Evolutionary conservation across 352 stramenopile species (phyloP).

Genomic region (Phytophthora tentaculata): DNA sequence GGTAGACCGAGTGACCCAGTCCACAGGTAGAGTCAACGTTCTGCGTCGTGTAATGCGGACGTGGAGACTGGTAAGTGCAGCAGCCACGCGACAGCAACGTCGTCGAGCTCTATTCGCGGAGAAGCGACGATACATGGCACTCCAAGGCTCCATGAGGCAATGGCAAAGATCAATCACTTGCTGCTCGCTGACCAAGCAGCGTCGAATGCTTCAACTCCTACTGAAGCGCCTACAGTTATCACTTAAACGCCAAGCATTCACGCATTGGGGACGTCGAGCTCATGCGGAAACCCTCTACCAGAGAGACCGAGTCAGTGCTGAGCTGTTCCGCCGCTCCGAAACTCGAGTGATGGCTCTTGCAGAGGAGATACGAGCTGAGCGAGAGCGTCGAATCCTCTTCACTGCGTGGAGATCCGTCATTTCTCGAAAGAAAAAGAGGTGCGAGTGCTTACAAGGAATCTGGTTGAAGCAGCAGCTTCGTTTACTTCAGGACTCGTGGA

Average conservation of each 20-base stretch:
- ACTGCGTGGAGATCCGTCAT: conserved; percentile 22
- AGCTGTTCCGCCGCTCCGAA: conserved; percentile 32
- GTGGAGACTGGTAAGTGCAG: conserved; percentile 14
- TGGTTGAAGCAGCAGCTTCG: conserved; percentile 6
- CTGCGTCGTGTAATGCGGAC: conserved; percentile 12
- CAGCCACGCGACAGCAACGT: conserved; percentile 5
- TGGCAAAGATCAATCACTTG: conserved; percentile 21
- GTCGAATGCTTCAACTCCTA: conserved; percentile 12
- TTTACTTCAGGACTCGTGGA: conserved; percentile 16
- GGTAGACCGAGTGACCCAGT: conserved; percentile 9
- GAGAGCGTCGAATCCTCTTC: conserved; percentile 19
- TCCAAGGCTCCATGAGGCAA: conserved; percentile 23
- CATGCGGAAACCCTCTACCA: conserved; percentile 18
- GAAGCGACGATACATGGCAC: conserved; percentile 25
- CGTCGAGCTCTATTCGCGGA: conserved; percentile 19
- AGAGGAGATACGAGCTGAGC: conserved; percentile 12
- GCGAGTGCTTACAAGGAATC: conserved; percentile 9
- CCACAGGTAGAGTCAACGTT: neutral
- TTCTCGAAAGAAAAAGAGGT: conserved; percentile 10
- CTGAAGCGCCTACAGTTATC: conserved; percentile 14
- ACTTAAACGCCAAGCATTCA: conserved; percentile 18
- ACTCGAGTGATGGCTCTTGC: conserved; percentile 20
- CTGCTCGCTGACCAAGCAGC: conserved; percentile 26
- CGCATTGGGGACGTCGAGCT: conserved; percentile 20
- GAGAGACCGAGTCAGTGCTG: conserved; percentile 29